Conservation (phyloP, 2,329 filamentous ascomycete genomes). For the Diplodia scrobiculata region DNA sequence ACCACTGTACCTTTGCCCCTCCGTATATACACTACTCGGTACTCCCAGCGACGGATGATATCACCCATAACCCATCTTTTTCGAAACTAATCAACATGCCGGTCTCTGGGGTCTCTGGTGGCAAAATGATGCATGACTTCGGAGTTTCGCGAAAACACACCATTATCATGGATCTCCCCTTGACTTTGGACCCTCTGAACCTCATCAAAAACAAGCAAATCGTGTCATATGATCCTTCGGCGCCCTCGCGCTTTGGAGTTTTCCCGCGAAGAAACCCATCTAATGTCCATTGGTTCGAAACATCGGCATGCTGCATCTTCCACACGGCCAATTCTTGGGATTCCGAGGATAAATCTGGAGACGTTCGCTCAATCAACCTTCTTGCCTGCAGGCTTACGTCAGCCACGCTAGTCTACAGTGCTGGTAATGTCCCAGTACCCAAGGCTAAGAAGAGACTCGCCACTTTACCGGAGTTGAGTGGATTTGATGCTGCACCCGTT, state of each 20-base stretch:
- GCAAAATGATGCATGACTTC: constrained; percentile 78
- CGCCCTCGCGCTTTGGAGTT: constrained; percentile 65
- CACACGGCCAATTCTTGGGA: constrained; percentile 75
- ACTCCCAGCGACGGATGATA: constrained; percentile 43
- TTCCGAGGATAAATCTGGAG: constrained; percentile 41
- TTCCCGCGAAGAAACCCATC: constrained; percentile 65
- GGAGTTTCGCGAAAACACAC: constrained; percentile 65
- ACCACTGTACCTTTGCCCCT: constrained; percentile 65
- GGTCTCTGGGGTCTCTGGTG: constrained; percentile 62
- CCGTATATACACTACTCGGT: constrained; percentile 70
- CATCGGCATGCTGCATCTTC: constrained; percentile 68
- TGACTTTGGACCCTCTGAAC: constrained; percentile 66
- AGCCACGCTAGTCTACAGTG: constrained; percentile 64
- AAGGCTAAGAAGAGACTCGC: constrained; percentile 34
- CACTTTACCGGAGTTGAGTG: neutral
- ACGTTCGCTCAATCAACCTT: constrained; percentile 59
- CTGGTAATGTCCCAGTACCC: constrained; percentile 64
- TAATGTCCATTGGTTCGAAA: constrained; percentile 67
- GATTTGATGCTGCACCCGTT: constrained; percentile 37
- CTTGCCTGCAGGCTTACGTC: constrained; percentile 68
- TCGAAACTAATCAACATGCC: constrained; percentile 54
- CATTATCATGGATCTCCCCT: constrained; percentile 68
- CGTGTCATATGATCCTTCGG: constrained; percentile 61
- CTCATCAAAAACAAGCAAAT: constrained; percentile 59
- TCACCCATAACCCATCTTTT: neutral